phyloP scores from a whole-genome alignment of 768 basidiomycete genomes.

The Mycena pura region DNA sequence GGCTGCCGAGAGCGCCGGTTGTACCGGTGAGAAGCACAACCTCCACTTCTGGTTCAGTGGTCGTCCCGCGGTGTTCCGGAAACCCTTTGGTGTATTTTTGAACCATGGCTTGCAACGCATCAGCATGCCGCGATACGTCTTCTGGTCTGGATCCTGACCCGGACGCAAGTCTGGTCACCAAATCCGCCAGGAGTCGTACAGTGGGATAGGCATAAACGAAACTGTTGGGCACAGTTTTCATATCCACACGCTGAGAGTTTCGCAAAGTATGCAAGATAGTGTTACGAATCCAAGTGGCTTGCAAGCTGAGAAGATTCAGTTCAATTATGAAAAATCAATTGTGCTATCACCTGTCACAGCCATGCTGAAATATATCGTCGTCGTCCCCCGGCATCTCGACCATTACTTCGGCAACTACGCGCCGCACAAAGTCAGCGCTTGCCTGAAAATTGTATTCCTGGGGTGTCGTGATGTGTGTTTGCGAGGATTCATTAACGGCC shows the following conservation, averaged over 20 bases:
- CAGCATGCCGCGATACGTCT: not conserved
- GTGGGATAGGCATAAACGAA: conserved; percentile 37
- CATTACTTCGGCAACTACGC: conserved; percentile 40
- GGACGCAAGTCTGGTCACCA: not conserved
- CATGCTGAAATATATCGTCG: conserved; percentile 47
- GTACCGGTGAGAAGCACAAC: conserved; percentile 42
- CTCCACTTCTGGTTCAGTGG: not conserved
- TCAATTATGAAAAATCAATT: not conserved
- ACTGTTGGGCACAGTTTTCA: conserved; percentile 23
- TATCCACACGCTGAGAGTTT: conserved; percentile 21
- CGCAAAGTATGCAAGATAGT: conserved; percentile 31
- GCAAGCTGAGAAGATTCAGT: conserved; percentile 32
- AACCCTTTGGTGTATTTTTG: conserved; percentile 14
- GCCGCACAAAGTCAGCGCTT: conserved; percentile 38
- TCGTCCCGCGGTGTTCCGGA: not conserved
- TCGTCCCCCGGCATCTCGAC: conserved; percentile 32
- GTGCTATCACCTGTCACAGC: conserved; percentile 45
- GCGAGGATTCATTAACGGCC: conserved; percentile 16
- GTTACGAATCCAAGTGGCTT: conserved; percentile 44
- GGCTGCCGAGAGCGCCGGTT: conserved; percentile 41
- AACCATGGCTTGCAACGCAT: conserved; percentile 25
- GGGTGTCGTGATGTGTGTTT: conserved; percentile 8
- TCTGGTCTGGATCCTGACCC: not conserved
- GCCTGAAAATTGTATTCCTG: not conserved
- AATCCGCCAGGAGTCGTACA: conserved; percentile 24